These are phyloP conservation scores for Aspergillus fumigatiaffinis DNA, from an alignment of 2,329 filamentous ascomycete species.

Conservation along the genomic window DNA sequence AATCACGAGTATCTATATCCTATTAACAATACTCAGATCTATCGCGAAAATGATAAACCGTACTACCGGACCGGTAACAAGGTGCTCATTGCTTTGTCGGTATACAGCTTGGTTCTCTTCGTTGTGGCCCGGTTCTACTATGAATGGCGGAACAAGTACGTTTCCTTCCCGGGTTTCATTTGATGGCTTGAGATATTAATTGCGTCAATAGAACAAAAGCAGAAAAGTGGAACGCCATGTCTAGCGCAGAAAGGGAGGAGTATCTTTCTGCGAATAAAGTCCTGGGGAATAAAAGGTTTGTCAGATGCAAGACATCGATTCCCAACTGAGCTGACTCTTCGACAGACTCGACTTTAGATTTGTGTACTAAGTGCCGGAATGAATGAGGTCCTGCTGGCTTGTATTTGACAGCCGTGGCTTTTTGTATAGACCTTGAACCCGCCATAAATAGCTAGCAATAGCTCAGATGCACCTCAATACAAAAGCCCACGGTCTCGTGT, in stretches of 20 bases:
- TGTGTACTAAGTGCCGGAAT: slow-evolving; percentile 22
- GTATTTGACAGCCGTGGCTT: neutral
- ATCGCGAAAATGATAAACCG: slow-evolving; percentile 52
- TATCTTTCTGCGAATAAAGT: slow-evolving; percentile 39
- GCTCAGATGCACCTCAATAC: too few species aligned
- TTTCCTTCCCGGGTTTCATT: neutral
- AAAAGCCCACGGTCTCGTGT: too few species aligned
- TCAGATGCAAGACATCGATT: neutral
- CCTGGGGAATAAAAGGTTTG: slow-evolving; percentile 43
- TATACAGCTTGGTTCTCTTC: slow-evolving; percentile 49
- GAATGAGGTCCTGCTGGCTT: slow-evolving; percentile 3
- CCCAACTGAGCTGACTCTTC: neutral
- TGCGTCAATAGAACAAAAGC: slow-evolving; percentile 25
- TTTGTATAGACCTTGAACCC: neutral
- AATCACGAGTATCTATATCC: neutral
- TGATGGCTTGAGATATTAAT: slow-evolving; percentile 2
- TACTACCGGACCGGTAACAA: slow-evolving; percentile 58
- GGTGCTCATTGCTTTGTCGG: slow-evolving; percentile 52
- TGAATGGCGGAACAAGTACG: slow-evolving; percentile 38
- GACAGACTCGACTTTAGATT: slow-evolving; percentile 38
- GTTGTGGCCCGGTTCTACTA: slow-evolving; percentile 42
- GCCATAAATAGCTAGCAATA: too few species aligned
- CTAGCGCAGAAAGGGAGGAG: slow-evolving; percentile 31
- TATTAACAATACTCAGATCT: slow-evolving; percentile 43
- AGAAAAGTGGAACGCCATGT: slow-evolving; percentile 39